Conservation (phyloP, 495 filamentous ascomycete genomes). For the Penicillium atrosanguineum region DNA sequence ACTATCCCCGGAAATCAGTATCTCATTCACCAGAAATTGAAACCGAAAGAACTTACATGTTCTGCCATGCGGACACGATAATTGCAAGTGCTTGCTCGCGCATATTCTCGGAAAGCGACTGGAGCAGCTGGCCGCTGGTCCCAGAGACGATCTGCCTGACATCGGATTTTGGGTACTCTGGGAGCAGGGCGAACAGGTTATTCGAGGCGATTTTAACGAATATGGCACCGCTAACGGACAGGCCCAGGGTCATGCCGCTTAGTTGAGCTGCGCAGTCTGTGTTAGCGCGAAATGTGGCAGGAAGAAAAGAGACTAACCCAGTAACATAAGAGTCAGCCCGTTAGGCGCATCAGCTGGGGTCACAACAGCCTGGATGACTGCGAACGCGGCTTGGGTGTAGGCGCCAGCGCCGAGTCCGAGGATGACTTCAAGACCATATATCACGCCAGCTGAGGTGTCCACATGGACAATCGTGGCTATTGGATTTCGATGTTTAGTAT, state of each 20-base stretch:
- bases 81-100: background rate
- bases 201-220: conserved; percentile 50
- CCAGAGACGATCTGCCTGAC: conserved; percentile 1
- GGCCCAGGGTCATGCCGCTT: background rate
- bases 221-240: conserved; percentile 51
- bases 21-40: no score
- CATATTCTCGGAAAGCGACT: background rate
- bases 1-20: no score
- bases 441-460: conserved; percentile 22
- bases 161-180: background rate
- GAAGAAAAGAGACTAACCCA: background rate
- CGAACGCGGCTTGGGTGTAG: conserved; percentile 49
- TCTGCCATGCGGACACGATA: conserved; percentile 1
- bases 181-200: background rate
- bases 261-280: background rate
- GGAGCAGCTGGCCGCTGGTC: conserved; percentile 1
- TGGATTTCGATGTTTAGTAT: background rate
- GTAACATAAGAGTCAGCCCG: conserved; percentile 45
- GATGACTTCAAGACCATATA: conserved; percentile 56
- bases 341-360: conserved; percentile 15
- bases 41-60: background rate
- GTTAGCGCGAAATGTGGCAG: background rate
- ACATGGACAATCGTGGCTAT: conserved; percentile 25
- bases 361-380: conserved; percentile 46
- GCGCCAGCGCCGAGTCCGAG: conserved; percentile 51